Percentiles rank a stretch among this genome's conserved stretches.
phyloP scores from a whole-genome alignment of 371 early-diverging fungal genomes.

The Actinomortierella ambigua region DNA sequence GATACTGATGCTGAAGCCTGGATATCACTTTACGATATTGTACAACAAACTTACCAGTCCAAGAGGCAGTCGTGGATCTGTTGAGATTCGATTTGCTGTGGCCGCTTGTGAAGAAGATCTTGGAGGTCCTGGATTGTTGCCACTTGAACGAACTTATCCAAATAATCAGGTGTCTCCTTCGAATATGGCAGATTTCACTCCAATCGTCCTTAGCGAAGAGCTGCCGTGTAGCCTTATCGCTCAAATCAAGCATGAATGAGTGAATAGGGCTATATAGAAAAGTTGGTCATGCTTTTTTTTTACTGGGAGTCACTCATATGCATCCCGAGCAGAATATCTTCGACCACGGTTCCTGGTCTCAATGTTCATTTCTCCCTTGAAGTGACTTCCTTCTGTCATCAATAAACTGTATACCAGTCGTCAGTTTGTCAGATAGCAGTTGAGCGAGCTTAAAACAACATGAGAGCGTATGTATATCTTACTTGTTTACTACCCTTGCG shows the following conservation, averaged over 20 bases:
- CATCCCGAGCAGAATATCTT: no score
- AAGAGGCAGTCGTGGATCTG: neutral
- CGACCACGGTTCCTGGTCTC: no score
- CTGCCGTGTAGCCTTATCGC: neutral
- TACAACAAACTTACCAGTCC: conserved; percentile 1
- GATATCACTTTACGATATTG: neutral
- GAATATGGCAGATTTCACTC: conserved; percentile 2
- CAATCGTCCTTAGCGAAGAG: neutral
- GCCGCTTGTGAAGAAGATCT: neutral
- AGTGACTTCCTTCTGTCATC: no score
- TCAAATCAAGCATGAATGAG: conserved; percentile 1
- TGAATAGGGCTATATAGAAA: neutral
- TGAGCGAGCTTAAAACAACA: no score
- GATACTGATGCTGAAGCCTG: neutral
- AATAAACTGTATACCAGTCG: no score
- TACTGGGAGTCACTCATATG: no score
- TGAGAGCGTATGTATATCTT: no score
- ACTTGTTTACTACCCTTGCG: neutral
- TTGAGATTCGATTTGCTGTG: neutral
- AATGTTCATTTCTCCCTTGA: no score
- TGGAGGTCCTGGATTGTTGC: neutral
- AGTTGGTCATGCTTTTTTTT: no score
- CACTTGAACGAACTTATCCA: neutral
- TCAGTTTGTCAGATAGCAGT: no score
- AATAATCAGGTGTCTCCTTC: neutral